These are phyloP conservation scores for Volvox carteri DNA, from an alignment of 163 green algal species.

Conservation along the genomic window DNA sequence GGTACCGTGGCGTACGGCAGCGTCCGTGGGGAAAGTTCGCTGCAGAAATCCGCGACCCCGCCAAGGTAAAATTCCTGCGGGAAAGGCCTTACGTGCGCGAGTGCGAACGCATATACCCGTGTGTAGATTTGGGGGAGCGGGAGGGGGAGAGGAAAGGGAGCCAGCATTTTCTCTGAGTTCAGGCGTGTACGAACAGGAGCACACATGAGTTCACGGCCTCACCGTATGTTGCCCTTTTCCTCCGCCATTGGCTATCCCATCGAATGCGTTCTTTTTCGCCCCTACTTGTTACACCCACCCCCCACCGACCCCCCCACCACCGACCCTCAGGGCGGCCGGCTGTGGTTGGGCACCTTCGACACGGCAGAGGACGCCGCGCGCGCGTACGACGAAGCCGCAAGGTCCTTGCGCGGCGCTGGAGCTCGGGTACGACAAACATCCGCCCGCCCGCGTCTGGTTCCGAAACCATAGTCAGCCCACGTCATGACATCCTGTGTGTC, in stretches of 20 bases:
- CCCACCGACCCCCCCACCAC: too few species aligned
- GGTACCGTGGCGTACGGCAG: slow-evolving; percentile 80
- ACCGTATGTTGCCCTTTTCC: neutral
- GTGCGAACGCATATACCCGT: too few species aligned
- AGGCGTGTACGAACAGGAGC: too few species aligned
- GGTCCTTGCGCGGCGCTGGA: slow-evolving; percentile 69
- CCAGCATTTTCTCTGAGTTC: too few species aligned
- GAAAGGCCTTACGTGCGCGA: too few species aligned
- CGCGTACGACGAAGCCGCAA: slow-evolving; percentile 86
- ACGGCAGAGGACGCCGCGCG: slow-evolving; percentile 89
- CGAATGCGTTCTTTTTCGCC: neutral
- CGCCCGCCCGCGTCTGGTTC: too few species aligned
- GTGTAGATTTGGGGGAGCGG: neutral
- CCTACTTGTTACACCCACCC: too few species aligned
- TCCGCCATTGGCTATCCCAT: neutral
- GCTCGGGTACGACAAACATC: slow-evolving; percentile 27
- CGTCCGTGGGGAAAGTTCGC: slow-evolving; percentile 84
- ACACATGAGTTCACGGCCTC: too few species aligned
- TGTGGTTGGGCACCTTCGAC: slow-evolving; percentile 93
- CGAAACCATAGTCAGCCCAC: too few species aligned
- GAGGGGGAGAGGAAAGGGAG: neutral
- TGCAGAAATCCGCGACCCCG: slow-evolving; percentile 55
- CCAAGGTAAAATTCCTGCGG: slow-evolving; percentile 40
- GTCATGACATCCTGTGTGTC: too few species aligned
- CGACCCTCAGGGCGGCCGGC: slow-evolving; percentile 49